Conservation (phyloP, 2,329 filamentous ascomycete genomes). For the Aspergillus amoenus region DNA sequence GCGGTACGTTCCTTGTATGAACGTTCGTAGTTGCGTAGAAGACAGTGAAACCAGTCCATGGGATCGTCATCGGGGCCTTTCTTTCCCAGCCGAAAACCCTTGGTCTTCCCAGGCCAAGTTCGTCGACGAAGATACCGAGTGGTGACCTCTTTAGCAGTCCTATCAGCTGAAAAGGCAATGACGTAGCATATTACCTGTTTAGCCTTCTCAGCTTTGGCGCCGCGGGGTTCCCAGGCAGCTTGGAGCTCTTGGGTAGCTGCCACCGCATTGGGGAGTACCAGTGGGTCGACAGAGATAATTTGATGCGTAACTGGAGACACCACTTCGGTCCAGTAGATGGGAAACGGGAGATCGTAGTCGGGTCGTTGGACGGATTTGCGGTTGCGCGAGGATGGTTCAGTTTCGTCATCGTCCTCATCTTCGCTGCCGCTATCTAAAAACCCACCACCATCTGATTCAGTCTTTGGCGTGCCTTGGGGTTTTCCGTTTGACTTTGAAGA, state of each 20-base stretch:
- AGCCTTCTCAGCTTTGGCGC: slow-evolving; percentile 76
- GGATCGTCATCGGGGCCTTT: slow-evolving; percentile 39
- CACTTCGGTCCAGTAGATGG: slow-evolving; percentile 91
- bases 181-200: slow-evolving; percentile 91
- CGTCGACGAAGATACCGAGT: slow-evolving; percentile 83
- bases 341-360: slow-evolving; percentile 76
- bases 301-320: slow-evolving; percentile 78
- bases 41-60: slow-evolving; percentile 83
- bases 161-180: slow-evolving; percentile 77
- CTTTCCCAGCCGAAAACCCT: slow-evolving; percentile 82
- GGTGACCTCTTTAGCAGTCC: slow-evolving; percentile 91
- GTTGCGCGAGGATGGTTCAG: slow-evolving; percentile 35
- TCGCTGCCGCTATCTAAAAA: background rate
- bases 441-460: slow-evolving; percentile 11
- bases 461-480: background rate
- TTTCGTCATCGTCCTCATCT: slow-evolving; percentile 20
- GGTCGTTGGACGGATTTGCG: slow-evolving; percentile 50
- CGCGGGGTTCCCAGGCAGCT: slow-evolving; percentile 76
- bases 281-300: slow-evolving; percentile 74
- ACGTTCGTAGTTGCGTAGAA: slow-evolving; percentile 71
- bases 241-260: slow-evolving; percentile 71
- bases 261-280: slow-evolving; percentile 65
- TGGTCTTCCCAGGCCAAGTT: slow-evolving; percentile 83
- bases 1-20: slow-evolving; percentile 58
- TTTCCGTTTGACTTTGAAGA: slow-evolving; percentile 24